Evolutionary conservation across 805 yeast species (phyloP), one percentile per base, ranked within the genome.

Genomic region (Kodamaea restingae): DNA sequence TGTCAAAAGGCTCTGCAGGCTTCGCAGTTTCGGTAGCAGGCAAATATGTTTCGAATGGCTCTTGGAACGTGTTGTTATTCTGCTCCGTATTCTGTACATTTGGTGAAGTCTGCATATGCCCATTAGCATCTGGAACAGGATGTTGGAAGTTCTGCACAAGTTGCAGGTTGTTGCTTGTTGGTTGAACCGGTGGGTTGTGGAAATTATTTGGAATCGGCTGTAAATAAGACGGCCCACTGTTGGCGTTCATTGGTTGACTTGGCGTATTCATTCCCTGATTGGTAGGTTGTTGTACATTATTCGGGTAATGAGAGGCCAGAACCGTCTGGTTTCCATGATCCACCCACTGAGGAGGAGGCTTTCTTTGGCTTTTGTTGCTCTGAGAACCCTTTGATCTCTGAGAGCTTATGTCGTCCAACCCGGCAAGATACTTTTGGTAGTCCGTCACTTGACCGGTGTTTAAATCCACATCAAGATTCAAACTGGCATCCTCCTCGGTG

Each of bases 1-100:
- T 49, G 6, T 60, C 61, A 30, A 50, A 57, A 0, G 65, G 64
- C 31, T 60, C 64, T 12, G 44, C 45, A 1, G 49, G 21, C 14
- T 9, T 27, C 25, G 26, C 32, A 20, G 27, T 25, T 22, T 44
- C 40, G 8, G 38, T 44, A 8, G 55, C 63, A 7, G 32, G 32
- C 21, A 30, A 17, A 11, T 45, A 52, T 17, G 46, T 44, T 7
- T 56, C 55, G 18, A 43, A 58, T 2, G 66, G 67, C 36, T 61
- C 66, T 17, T 45, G 45, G 42, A 48, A 54, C 18, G 26, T 17
- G 32, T 12, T 17, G 4, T 15, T 7, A 6, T 14, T 9, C 14
- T 9, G 28, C n/a, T n/a, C n/a, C n/a, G n/a, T n/a, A n/a, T n/a
- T n/a, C n/a, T n/a, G n/a, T n/a, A n/a, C n/a, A n/a, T n/a, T n/a